phyloP scores from a whole-genome alignment of 495 filamentous ascomycete species.

The Xylaria acuta region DNA sequence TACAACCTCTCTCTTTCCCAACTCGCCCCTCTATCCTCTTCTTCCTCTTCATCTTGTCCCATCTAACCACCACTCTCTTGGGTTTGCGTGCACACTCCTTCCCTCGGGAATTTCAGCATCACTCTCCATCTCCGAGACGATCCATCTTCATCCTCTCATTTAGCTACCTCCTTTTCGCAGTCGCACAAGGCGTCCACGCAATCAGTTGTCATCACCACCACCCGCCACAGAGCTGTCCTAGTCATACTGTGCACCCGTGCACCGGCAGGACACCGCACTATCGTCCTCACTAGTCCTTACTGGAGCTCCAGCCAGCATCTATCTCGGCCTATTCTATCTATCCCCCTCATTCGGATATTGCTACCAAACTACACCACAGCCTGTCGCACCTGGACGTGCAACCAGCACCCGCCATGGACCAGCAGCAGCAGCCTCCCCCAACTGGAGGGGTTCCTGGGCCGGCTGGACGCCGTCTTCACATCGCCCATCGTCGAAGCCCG shows the following conservation, averaged over 20 bases:
- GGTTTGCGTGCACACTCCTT: constrained; percentile 39
- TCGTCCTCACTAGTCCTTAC: constrained; percentile 29
- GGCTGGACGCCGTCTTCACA: constrained; percentile 89
- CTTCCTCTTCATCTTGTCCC: constrained; percentile 35
- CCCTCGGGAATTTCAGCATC: constrained; percentile 34
- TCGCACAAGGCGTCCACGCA: constrained; percentile 44
- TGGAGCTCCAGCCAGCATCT: constrained; percentile 32
- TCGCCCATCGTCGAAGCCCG: constrained; percentile 95
- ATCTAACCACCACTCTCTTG: constrained; percentile 38
- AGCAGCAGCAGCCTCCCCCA: constrained; percentile 65
- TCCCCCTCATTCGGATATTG: constrained; percentile 27
- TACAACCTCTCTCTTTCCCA: constrained; percentile 42
- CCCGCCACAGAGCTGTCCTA: constrained; percentile 20
- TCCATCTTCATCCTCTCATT: constrained; percentile 54
- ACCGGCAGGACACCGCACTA: constrained; percentile 27
- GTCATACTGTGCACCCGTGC: constrained; percentile 31
- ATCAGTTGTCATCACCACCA: constrained; percentile 30
- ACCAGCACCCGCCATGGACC: constrained; percentile 70
- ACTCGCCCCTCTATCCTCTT: constrained; percentile 36
- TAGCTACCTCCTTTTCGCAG: constrained; percentile 49
- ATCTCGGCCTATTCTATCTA: constrained; percentile 32
- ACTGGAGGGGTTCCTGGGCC: constrained; percentile 77
- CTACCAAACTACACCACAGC: constrained; percentile 17
- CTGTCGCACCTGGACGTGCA: constrained; percentile 60
- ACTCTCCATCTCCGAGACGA: constrained; percentile 22